phyloP scores from a whole-genome alignment of 345 rosid genomes.

The Bruguiera gymnorhiza region DNA sequence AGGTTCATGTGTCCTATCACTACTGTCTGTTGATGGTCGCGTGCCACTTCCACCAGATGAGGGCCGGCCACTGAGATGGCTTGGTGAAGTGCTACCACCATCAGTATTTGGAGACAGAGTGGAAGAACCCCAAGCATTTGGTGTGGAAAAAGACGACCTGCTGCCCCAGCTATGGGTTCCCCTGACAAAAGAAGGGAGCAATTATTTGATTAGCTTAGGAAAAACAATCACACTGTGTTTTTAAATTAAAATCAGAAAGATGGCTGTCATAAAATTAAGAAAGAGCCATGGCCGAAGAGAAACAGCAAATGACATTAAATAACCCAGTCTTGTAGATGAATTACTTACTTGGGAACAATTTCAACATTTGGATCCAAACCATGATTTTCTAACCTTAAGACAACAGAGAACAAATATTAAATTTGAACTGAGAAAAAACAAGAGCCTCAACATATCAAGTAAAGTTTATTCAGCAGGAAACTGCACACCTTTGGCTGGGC shows the following conservation, averaged over 20 bases:
- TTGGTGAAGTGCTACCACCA: slow-evolving; percentile 73
- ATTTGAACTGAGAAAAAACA: background rate
- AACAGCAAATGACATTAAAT: slow-evolving; percentile 3
- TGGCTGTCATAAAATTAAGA: too few relatives aligned
- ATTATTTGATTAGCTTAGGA: slow-evolving; percentile 8
- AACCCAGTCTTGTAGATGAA: background rate
- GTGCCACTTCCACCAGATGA: slow-evolving; percentile 94
- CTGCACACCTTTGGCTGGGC: slow-evolving; percentile 90
- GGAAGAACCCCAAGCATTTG: slow-evolving; percentile 91
- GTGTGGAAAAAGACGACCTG: slow-evolving; percentile 58
- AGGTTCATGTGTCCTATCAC: slow-evolving; percentile 72
- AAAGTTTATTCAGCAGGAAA: slow-evolving; percentile 2
- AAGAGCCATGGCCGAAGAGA: background rate
- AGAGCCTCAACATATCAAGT: background rate
- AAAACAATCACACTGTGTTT: background rate
- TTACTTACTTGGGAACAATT: slow-evolving; percentile 96
- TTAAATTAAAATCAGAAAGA: background rate
- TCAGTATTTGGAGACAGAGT: slow-evolving; percentile 65
- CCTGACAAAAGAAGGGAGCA: slow-evolving; percentile 36
- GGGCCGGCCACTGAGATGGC: slow-evolving; percentile 77
- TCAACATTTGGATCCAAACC: slow-evolving; percentile 96
- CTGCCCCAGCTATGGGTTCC: slow-evolving; percentile 96
- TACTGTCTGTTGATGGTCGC: slow-evolving; percentile 90
- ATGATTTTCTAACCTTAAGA: slow-evolving; percentile 90
- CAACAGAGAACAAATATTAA: slow-evolving; percentile 15